Conservation (phyloP, 2,329 filamentous ascomycete genomes). For the Fusarium graminum region DNA sequence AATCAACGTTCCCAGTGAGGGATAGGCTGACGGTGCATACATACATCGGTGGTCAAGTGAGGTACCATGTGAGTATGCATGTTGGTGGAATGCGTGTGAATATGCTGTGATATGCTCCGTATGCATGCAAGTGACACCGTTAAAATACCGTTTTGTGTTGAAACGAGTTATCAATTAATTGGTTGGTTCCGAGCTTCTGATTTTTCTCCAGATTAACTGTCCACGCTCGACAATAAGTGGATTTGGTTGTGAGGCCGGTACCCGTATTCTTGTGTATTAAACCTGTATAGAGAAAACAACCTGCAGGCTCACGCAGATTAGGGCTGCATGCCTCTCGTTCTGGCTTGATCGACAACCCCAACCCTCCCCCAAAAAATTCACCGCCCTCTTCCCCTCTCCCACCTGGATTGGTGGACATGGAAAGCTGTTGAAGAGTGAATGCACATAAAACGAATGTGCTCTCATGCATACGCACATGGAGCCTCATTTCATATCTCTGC, state of each 20-base stretch:
- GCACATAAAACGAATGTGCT: slow-evolving; percentile 24
- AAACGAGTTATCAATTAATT: not conserved
- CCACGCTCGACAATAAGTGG: not conserved
- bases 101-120: not conserved
- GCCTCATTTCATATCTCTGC: slow-evolving; percentile 34
- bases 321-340: slow-evolving; percentile 37
- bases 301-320: slow-evolving; percentile 33
- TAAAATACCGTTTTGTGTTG: not conserved
- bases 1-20: slow-evolving; percentile 5
- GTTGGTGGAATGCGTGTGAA: slow-evolving; percentile 9
- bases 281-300: slow-evolving; percentile 11
- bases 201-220: not conserved
- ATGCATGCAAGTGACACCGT: slow-evolving; percentile 14
- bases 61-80: slow-evolving; percentile 1
- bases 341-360: slow-evolving; percentile 35
- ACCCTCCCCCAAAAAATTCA: slow-evolving; percentile 25
- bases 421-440: slow-evolving; percentile 12
- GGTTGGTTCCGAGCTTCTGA: too few relatives aligned
- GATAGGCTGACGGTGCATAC: not conserved
- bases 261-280: not conserved
- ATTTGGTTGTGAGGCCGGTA: slow-evolving; percentile 8
- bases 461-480: slow-evolving; percentile 25
- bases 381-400: slow-evolving; percentile 28
- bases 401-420: slow-evolving; percentile 1
- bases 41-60: slow-evolving; percentile 5